Evolutionary conservation across 2,329 filamentous ascomycete genomes (phyloP), one percentile per base, ranked within the genome.

Genomic region (Beauveria caledonica): DNA sequence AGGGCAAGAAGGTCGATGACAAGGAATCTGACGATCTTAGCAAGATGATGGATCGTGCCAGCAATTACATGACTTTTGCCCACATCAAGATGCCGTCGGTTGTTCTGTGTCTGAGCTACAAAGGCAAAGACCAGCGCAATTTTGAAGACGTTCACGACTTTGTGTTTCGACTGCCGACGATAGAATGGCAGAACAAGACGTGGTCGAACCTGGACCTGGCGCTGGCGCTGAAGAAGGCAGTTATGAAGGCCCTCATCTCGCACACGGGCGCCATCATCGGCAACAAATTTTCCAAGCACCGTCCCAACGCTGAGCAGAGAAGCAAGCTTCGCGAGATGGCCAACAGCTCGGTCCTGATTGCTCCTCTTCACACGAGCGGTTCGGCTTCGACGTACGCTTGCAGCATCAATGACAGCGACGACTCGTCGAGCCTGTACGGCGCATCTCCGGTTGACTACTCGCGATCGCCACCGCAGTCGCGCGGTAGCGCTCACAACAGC

Each of bases 121-220:
- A 97, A 73, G 94, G 95, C 69, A 95, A 92, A 72, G 91, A 92
- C 49, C 90, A 96, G 65, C 90, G 92, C 70, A 99, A 97, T 68
- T 83, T 99, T 61, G 92, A 97, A 75, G 95, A 99, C 73, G 88
- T 99, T 17, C 93, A 99, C 74, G 88, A 97, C 70, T 95, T 99
- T 66, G 94, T 99, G 53, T 99, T 99, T 82, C 87, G 91, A 39
- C 85, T 99, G 75, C 94, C 94, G 3, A 88, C 89, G 2, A 86
- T 99, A 51, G 94, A 99, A 72, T 97, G 96, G 77, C 86, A 91
- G 64, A 99, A 99, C 80, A 99, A 99, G 79, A 97, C 92, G 9
- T 99, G 94, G 94, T 97, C 92, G 7, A 99, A 97, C 71, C 82
- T 99, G 7, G 94, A 99, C 69, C 84, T 99, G 10, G 92, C 93